Conservation (phyloP, 352 stramenopile genomes). For the Pythium apleroticum region DNA sequence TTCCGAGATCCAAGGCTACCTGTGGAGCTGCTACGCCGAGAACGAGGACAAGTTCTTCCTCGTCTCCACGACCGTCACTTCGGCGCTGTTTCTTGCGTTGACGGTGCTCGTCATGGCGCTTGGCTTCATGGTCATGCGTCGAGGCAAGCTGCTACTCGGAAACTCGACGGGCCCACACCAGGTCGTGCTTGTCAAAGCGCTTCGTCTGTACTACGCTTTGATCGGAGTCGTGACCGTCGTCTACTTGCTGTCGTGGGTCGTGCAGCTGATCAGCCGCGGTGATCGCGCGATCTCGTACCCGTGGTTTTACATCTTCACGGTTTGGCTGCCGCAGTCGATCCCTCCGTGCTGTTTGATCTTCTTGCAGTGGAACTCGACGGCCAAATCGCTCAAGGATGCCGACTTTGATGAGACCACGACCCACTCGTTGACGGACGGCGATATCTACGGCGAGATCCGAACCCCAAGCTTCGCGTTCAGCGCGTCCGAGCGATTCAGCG, state of each 20-base stretch:
- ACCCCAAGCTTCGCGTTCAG: slow-evolving; percentile 82
- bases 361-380: slow-evolving; percentile 86
- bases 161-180: slow-evolving; percentile 73
- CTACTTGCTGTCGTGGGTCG: slow-evolving; percentile 82
- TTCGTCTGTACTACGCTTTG: slow-evolving; percentile 84
- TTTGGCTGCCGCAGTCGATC: slow-evolving; percentile 85
- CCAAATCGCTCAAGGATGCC: slow-evolving; percentile 75
- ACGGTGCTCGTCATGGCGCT: slow-evolving; percentile 81
- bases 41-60: slow-evolving; percentile 79
- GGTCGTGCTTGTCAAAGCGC: slow-evolving; percentile 78
- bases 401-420: slow-evolving; percentile 40
- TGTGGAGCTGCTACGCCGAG: slow-evolving; percentile 78
- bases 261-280: slow-evolving; percentile 74
- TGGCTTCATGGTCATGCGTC: slow-evolving; percentile 85
- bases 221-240: slow-evolving; percentile 85
- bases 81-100: slow-evolving; percentile 72
- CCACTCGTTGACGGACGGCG: slow-evolving; percentile 55
- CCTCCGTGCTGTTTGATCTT: slow-evolving; percentile 86
- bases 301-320: slow-evolving; percentile 90
- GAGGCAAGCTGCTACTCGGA: slow-evolving; percentile 69
- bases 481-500: slow-evolving; percentile 61
- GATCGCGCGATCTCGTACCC: slow-evolving; percentile 70
- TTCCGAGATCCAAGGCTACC: slow-evolving; percentile 84
- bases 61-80: slow-evolving; percentile 76
- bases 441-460: slow-evolving; percentile 66